Conservation (phyloP, 1,139 yeast species). For the Meyerozyma athensensis region DNA sequence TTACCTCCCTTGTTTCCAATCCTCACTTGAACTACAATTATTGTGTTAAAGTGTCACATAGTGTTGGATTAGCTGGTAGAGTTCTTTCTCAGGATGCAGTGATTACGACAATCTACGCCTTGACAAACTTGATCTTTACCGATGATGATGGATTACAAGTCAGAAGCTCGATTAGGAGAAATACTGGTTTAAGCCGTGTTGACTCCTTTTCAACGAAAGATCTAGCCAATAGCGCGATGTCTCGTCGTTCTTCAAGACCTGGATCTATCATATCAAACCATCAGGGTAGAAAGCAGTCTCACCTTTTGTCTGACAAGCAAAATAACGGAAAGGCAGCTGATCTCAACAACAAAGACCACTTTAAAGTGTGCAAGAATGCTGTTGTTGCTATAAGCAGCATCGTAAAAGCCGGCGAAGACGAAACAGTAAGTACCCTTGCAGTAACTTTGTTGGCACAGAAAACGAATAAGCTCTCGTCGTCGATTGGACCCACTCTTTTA, state of each 20-base stretch:
- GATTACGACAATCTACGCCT: slow-evolving; percentile 81
- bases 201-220: slow-evolving; percentile 5
- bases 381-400: slow-evolving; percentile 70
- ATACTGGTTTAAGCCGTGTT: slow-evolving; percentile 14
- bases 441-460: slow-evolving; percentile 84
- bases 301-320: neutral
- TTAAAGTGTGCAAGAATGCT: slow-evolving; percentile 49
- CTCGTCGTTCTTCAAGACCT: neutral
- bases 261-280: neutral
- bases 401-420: slow-evolving; percentile 65
- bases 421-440: slow-evolving; percentile 73
- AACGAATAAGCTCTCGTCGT: slow-evolving; percentile 21
- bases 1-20: slow-evolving; percentile 45
- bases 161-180: slow-evolving; percentile 24
- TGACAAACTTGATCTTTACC: slow-evolving; percentile 67
- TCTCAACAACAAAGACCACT: slow-evolving; percentile 11
- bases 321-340: slow-evolving; percentile 4
- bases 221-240: neutral
- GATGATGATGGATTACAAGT: slow-evolving; percentile 37
- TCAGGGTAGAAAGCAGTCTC: neutral
- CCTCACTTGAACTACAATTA: slow-evolving; percentile 31
- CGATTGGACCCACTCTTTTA: slow-evolving; percentile 41
- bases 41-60: slow-evolving; percentile 30
- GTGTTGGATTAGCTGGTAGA: slow-evolving; percentile 43
- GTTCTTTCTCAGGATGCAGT: slow-evolving; percentile 70